These are phyloP conservation scores for Pseudocercospora fijiensis DNA, from an alignment of 2,329 filamentous ascomycete genomes.

Conservation along the genomic window DNA sequence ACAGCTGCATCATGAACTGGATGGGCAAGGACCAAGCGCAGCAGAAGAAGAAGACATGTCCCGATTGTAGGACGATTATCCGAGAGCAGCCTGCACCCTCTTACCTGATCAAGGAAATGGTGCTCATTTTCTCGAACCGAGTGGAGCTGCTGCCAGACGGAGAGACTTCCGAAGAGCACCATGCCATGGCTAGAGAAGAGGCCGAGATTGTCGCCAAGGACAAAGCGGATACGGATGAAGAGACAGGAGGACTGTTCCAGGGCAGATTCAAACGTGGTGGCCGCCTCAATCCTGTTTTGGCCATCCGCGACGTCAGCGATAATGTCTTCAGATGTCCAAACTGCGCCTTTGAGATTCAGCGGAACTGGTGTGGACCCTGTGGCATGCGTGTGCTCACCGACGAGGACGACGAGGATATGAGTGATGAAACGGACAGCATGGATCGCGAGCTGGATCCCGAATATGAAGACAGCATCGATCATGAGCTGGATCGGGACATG, in stretches of 20 bases:
- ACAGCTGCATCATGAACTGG: slow-evolving; percentile 52
- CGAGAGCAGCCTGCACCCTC: slow-evolving; percentile 62
- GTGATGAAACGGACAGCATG: slow-evolving; percentile 25
- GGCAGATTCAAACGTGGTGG: slow-evolving; percentile 53
- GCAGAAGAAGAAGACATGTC: slow-evolving; percentile 64
- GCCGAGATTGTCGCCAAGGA: slow-evolving; percentile 60
- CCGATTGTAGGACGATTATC: slow-evolving; percentile 63
- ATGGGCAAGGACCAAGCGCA: slow-evolving; percentile 54
- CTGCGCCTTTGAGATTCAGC: slow-evolving; percentile 64
- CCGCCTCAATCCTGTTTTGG: slow-evolving; percentile 32
- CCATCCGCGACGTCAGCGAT: slow-evolving; percentile 59
- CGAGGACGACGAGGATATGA: slow-evolving; percentile 44
- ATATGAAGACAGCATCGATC: slow-evolving; percentile 43
- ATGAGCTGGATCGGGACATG: slow-evolving; percentile 25
- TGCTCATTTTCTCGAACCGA: slow-evolving; percentile 60
- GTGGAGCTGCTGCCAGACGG: slow-evolving; percentile 61
- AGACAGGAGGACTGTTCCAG: slow-evolving; percentile 61
- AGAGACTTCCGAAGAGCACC: slow-evolving; percentile 63
- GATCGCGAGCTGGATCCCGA: slow-evolving; percentile 43
- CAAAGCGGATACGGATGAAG: slow-evolving; percentile 52
- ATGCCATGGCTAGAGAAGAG: slow-evolving; percentile 58
- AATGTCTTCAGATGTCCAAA: slow-evolving; percentile 61
- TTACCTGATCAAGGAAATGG: slow-evolving; percentile 65
- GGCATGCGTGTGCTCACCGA: slow-evolving; percentile 52
- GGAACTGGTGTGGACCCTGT: slow-evolving; percentile 58